Evolutionary conservation across 306 rosid genomes (phyloP).

Genomic region (Rosa persica): DNA sequence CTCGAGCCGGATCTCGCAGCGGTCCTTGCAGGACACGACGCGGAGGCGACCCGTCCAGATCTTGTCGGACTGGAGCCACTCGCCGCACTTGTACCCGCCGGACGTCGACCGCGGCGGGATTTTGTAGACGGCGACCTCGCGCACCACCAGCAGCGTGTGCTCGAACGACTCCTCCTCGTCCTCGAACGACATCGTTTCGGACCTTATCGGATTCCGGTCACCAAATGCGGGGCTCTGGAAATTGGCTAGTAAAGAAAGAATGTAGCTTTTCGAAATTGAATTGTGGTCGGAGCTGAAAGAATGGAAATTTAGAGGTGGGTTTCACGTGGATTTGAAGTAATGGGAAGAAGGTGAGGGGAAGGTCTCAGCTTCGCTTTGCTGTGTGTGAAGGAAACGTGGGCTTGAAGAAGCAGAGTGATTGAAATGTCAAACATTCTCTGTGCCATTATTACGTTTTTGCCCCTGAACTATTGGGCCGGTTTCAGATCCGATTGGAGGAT

Average conservation of each 20-base stretch:
- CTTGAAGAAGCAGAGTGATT: constrained; percentile 28
- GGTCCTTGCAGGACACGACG: constrained; percentile 81
- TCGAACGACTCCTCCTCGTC: constrained; percentile 87
- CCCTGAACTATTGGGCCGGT: neutral
- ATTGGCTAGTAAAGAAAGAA: neutral
- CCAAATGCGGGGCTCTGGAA: too few species aligned
- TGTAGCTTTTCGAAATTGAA: neutral
- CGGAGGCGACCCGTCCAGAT: constrained; percentile 97
- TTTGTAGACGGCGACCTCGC: constrained; percentile 93
- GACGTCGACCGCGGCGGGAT: constrained; percentile 89
- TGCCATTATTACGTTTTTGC: neutral
- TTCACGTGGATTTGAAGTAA: constrained; percentile 22
- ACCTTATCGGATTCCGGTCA: neutral
- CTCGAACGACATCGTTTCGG: constrained; percentile 74
- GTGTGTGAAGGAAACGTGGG: constrained; percentile 35
- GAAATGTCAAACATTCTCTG: constrained; percentile 30
- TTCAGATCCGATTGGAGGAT: neutral
- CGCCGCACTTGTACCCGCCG: constrained; percentile 98
- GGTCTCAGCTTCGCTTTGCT: constrained; percentile 11
- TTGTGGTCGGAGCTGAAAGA: neutral
- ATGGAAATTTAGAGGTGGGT: constrained; percentile 4
- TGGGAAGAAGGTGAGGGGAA: constrained; percentile 33
- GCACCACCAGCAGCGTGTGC: constrained; percentile 95
- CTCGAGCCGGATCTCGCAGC: constrained; percentile 98
- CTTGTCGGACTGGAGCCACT: constrained; percentile 98